These are phyloP conservation scores for Rhododendron simsii DNA, from an alignment of 148 eudicot species.

Conservation along the genomic window DNA sequence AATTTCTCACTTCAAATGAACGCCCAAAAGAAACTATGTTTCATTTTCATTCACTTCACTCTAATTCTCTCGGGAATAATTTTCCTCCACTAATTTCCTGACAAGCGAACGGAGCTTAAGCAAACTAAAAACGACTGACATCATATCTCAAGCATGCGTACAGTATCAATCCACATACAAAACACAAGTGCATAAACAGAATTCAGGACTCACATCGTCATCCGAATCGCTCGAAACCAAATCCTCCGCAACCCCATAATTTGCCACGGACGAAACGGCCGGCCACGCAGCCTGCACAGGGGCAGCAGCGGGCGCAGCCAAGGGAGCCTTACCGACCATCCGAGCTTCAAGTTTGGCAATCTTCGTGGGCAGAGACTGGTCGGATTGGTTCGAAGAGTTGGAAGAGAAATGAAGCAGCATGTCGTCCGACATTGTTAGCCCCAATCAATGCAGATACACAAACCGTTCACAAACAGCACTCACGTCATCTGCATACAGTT, in stretches of 20 bases:
- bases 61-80: not conserved
- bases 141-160: not conserved
- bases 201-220: constrained; percentile 59
- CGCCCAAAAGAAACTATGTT: not conserved
- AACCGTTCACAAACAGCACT: not conserved
- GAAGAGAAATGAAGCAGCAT: constrained; percentile 75
- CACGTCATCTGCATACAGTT: not conserved
- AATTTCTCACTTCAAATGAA: not conserved
- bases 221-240: constrained; percentile 67
- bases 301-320: constrained; percentile 19
- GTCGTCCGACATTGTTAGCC: constrained; percentile 71
- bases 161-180: not conserved
- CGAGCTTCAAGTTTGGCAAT: constrained; percentile 95
- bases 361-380: constrained; percentile 70
- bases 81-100: not conserved
- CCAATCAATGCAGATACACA: constrained; percentile 19
- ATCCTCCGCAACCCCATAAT: constrained; percentile 29
- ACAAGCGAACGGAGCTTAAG: not conserved
- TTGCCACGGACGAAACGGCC: constrained; percentile 20
- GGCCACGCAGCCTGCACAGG: constrained; percentile 32
- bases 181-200: not conserved
- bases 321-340: constrained; percentile 71
- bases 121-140: constrained; percentile 4
- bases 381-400: constrained; percentile 91
- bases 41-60: not conserved